Evolutionary conservation across 75 land plant species (phyloP).

Genomic region (Cupressus sempervirens): DNA sequence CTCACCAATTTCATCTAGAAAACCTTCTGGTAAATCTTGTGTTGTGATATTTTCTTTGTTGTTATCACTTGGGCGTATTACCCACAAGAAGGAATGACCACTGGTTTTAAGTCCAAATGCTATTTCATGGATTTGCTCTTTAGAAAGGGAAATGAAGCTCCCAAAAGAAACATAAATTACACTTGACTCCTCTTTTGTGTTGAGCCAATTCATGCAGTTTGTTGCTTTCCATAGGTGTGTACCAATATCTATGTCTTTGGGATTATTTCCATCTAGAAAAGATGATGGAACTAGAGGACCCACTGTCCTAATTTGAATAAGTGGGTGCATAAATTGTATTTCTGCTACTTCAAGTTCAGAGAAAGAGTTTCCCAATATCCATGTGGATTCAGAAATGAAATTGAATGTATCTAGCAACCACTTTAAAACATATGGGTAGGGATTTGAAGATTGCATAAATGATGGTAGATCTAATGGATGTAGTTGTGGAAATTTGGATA

Average conservation of each 20-base stretch:
- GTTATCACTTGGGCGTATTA: neutral
- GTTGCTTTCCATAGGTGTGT: neutral
- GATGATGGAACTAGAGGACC: constrained; percentile 27
- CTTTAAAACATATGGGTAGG: constrained; percentile 14
- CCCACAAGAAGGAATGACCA: constrained; percentile 20
- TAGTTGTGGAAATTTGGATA: constrained; percentile 47
- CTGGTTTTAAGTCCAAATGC: constrained; percentile 29
- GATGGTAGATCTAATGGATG: constrained; percentile 46
- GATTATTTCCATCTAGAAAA: neutral
- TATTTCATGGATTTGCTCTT: constrained; percentile 14
- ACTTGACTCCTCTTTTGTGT: constrained; percentile 13
- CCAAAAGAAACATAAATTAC: constrained; percentile 43
- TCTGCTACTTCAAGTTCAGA: constrained; percentile 19
- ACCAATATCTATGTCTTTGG: neutral
- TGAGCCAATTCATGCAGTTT: constrained; percentile 22
- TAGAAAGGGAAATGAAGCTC: constrained; percentile 15
- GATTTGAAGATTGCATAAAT: constrained; percentile 39
- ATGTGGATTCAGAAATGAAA: constrained; percentile 30
- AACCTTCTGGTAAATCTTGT: constrained; percentile 10
- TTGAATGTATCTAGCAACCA: constrained; percentile 12
- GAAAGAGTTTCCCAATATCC: constrained; percentile 46
- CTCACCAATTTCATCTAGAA: constrained; percentile 5
- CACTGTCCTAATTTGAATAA: constrained; percentile 19
- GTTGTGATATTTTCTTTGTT: neutral
- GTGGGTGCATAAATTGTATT: neutral